Conservation (phyloP, 352 stramenopile species). For the Pythium phragmiticola region DNA sequence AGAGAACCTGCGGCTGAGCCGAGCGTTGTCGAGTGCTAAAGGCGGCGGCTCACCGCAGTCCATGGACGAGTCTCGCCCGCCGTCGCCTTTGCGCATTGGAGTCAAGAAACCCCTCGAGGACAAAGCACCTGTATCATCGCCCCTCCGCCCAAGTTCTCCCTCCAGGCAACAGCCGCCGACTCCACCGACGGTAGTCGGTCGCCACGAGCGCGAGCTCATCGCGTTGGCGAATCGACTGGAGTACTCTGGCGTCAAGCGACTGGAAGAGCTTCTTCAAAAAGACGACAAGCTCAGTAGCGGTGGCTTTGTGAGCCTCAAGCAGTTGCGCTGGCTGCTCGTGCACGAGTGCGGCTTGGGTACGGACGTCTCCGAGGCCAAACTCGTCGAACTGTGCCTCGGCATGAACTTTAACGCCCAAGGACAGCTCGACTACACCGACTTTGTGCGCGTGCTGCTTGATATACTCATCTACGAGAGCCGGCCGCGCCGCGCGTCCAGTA, state of each 20-base stretch:
- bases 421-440: slow-evolving; percentile 50
- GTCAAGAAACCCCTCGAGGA: slow-evolving; percentile 8
- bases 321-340: slow-evolving; percentile 42
- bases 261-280: slow-evolving; percentile 41
- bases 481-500: slow-evolving; percentile 26
- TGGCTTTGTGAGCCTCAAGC: slow-evolving; percentile 54
- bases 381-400: slow-evolving; percentile 62
- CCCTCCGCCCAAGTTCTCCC: not conserved
- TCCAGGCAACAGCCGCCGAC: slow-evolving; percentile 2
- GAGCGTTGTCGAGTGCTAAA: slow-evolving; percentile 24
- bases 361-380: slow-evolving; percentile 30
- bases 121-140: not conserved
- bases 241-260: slow-evolving; percentile 43
- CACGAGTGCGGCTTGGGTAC: slow-evolving; percentile 36
- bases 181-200: slow-evolving; percentile 26
- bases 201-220: slow-evolving; percentile 49
- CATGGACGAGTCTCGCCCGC: slow-evolving; percentile 1
- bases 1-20: slow-evolving; percentile 47
- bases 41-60: not conserved
- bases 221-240: slow-evolving; percentile 45
- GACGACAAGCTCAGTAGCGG: slow-evolving; percentile 18
- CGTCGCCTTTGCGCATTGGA: slow-evolving; percentile 21
- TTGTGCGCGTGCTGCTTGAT: slow-evolving; percentile 50
- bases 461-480: slow-evolving; percentile 49
- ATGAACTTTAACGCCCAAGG: slow-evolving; percentile 58